A percentile compares a stretch with the other conserved stretches of the same genome.
Conservation (phyloP, 2,329 filamentous ascomycete genomes). For the Pseudogymnoascus destructans region DNA sequence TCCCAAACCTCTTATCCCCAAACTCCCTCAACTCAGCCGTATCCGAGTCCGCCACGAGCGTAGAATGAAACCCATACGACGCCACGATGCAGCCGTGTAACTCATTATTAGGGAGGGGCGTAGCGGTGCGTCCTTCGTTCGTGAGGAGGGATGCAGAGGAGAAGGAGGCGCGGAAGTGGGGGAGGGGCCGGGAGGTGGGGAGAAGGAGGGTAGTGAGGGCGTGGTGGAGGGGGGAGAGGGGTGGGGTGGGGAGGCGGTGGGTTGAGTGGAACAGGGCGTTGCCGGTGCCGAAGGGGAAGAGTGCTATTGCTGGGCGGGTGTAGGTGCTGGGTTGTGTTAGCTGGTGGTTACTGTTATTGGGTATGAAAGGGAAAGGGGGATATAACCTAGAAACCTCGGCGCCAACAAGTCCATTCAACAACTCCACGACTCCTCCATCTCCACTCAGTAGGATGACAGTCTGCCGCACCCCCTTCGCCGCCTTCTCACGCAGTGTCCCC, state of each 20-base stretch:
- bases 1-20: conserved; percentile 66
- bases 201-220: conserved; percentile 45
- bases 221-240: conserved; percentile 29
- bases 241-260: conserved; percentile 33
- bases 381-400: conserved; percentile 18
- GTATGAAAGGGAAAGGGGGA: conserved; percentile 17
- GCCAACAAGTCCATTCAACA: conserved; percentile 53
- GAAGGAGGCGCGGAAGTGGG: conserved; percentile 38
- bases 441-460: conserved; percentile 71
- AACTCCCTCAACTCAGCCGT: conserved; percentile 66
- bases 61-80: conserved; percentile 82
- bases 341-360: not conserved
- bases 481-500: conserved; percentile 34
- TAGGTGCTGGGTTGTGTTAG: conserved; percentile 16
- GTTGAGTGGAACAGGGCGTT: conserved; percentile 52
- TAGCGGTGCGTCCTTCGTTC: conserved; percentile 21
- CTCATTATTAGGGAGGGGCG: conserved; percentile 17
- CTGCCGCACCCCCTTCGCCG: conserved; percentile 35
- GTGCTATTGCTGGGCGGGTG: conserved; percentile 33
- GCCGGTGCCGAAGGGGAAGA: conserved; percentile 51
- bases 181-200: conserved; percentile 31
- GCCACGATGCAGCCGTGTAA: conserved; percentile 71
- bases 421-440: conserved; percentile 74
- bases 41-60: conserved; percentile 82
- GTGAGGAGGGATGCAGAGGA: conserved; percentile 35